These are phyloP conservation scores for Sordariomycetes sp. DNA, from an alignment of 2,329 filamentous ascomycete genomes.

Conservation along the genomic window DNA sequence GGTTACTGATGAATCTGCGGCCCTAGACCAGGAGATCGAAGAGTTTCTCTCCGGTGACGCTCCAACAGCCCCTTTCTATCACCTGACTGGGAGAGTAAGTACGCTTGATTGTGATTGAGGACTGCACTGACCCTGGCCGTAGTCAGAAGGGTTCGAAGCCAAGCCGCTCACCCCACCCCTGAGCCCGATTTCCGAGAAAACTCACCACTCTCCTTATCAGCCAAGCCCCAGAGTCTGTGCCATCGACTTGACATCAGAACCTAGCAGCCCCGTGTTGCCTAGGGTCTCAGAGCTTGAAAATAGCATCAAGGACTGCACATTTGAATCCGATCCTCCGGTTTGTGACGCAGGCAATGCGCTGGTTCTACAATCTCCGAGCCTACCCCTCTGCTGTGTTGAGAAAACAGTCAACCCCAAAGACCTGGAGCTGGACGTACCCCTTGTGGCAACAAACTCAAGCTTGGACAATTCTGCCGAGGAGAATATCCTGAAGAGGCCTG, in stretches of 20 bases:
- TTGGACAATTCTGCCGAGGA: too few relatives aligned
- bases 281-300: not conserved
- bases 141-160: not conserved
- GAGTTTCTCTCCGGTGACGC: too few relatives aligned
- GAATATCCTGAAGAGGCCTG: too few relatives aligned
- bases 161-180: constrained; percentile 17
- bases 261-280: constrained; percentile 9
- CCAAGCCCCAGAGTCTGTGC: constrained; percentile 9
- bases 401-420: not conserved
- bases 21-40: too few relatives aligned
- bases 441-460: not conserved
- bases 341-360: too few relatives aligned
- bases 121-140: constrained; percentile 1
- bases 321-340: too few relatives aligned
- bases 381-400: not conserved
- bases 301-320: too few relatives aligned
- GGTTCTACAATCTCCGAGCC: not conserved
- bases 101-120: not conserved
- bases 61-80: not conserved
- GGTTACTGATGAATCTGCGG: not conserved
- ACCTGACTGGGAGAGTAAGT: not conserved
- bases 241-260: constrained; percentile 20
- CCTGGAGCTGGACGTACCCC: not conserved
- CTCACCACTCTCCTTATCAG: constrained; percentile 10
- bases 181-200: constrained; percentile 13